Conservation (phyloP, 805 yeast species). For the Schizosaccharomyces pombe region ASM294v3 CU329670.1:2904501-2905000, state of each 20-base stretch:
- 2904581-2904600: background rate
- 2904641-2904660: background rate
- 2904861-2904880: conserved; percentile 88
- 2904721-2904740: background rate
- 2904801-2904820: conserved; percentile 39
- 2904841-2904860: conserved; percentile 54
- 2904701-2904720: background rate
- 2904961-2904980: conserved; percentile 35
- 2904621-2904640: background rate
- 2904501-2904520: background rate
- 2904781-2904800: conserved; percentile 68
- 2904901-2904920: conserved; percentile 43
- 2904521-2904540: background rate
- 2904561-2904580: background rate
- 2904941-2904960: conserved; percentile 77
- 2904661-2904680: background rate
- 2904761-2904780: conserved; percentile 51
- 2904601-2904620: background rate
- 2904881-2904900: conserved; percentile 40
- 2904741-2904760: background rate
- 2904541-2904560: background rate
- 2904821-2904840: conserved; percentile 53
- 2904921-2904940: conserved; percentile 67
- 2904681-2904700: background rate
- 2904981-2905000: conserved; percentile 73